Percentiles rank a stretch among this genome's conserved stretches.
phyloP scores from a whole-genome alignment of 805 yeast genomes.

The Jamesozyma jinghongensis region DNA sequence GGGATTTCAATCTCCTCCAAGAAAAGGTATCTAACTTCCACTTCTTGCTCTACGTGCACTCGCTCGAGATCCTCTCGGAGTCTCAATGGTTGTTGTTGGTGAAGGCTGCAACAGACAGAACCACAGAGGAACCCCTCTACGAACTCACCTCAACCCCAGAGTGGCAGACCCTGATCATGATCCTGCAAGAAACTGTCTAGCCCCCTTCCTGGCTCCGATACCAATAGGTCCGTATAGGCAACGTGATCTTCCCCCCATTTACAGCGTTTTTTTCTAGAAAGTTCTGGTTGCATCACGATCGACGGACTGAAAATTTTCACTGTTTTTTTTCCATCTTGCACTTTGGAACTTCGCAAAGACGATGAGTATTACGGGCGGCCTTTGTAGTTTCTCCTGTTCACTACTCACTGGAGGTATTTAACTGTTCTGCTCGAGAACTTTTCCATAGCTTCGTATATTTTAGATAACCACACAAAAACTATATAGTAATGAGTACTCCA shows the following conservation, averaged over 20 bases:
- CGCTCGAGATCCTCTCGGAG: slow-evolving; percentile 47
- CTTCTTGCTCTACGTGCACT: slow-evolving; percentile 48
- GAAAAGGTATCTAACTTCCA: slow-evolving; percentile 63
- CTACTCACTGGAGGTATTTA: no score
- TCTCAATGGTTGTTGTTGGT: slow-evolving; percentile 46
- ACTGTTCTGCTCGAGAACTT: no score
- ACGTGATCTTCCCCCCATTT: not conserved
- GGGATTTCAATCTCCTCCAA: slow-evolving; percentile 29
- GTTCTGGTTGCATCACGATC: not conserved
- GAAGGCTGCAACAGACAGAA: slow-evolving; percentile 38
- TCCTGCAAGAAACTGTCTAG: slow-evolving; percentile 30
- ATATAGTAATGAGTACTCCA: slow-evolving; percentile 68
- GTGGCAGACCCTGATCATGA: slow-evolving; percentile 72
- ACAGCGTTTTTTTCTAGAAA: slow-evolving; percentile 1
- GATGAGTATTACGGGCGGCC: not conserved
- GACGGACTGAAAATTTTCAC: slow-evolving; percentile 5
- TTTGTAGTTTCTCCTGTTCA: no score
- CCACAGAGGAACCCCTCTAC: slow-evolving; percentile 45
- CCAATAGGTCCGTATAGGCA: not conserved
- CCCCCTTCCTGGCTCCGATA: no score
- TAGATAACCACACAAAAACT: not conserved
- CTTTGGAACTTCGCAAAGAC: not conserved
- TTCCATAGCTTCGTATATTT: no score
- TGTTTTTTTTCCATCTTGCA: not conserved
- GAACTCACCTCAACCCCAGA: slow-evolving; percentile 42